phyloP scores from a whole-genome alignment of 2,329 filamentous ascomycete genomes.

The Xylariaceae sp. region DNA sequence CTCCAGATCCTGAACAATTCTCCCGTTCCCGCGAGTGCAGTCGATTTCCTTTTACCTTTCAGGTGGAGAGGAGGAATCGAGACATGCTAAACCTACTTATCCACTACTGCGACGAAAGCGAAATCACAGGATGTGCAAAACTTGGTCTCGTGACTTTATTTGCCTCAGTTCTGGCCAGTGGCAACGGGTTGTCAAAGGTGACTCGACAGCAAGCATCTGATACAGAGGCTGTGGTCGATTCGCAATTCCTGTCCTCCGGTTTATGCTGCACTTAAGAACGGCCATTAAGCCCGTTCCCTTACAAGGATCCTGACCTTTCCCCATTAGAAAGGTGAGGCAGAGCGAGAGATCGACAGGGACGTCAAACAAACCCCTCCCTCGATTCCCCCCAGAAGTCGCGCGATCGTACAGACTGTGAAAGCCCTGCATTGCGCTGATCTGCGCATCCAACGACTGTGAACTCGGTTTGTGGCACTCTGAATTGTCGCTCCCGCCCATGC shows the following conservation, averaged over 20 bases:
- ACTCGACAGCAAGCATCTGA: neutral
- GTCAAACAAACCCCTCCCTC: slow-evolving; percentile 16
- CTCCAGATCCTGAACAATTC: too few relatives aligned
- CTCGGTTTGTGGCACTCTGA: slow-evolving; percentile 14
- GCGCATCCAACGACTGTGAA: slow-evolving; percentile 2
- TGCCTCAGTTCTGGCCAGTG: too few relatives aligned
- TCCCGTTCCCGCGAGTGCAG: too few relatives aligned
- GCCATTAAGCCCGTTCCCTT: slow-evolving; percentile 6
- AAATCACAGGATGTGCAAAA: slow-evolving; percentile 2
- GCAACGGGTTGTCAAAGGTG: too few relatives aligned
- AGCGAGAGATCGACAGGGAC: slow-evolving; percentile 20
- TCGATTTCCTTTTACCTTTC: too few relatives aligned
- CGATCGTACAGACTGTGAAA: neutral
- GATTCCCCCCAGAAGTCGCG: slow-evolving; percentile 4
- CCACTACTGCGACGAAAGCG: slow-evolving; percentile 1
- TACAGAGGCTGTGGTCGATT: slow-evolving; percentile 1
- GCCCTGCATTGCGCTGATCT: neutral
- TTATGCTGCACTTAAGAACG: slow-evolving; percentile 6
- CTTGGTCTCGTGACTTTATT: slow-evolving; percentile 1
- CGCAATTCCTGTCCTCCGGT: slow-evolving; percentile 4
- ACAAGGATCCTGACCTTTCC: slow-evolving; percentile 9
- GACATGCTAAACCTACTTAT: too few relatives aligned
- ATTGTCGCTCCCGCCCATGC: too few relatives aligned
- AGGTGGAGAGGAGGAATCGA: too few relatives aligned
- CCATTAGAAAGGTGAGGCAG: slow-evolving; percentile 3